Percentiles rank a stretch among this genome's conserved stretches.
Evolutionary conservation across 1,139 yeast species (phyloP).

Genomic region (Zygosaccharomyces pseudobailii): DNA sequence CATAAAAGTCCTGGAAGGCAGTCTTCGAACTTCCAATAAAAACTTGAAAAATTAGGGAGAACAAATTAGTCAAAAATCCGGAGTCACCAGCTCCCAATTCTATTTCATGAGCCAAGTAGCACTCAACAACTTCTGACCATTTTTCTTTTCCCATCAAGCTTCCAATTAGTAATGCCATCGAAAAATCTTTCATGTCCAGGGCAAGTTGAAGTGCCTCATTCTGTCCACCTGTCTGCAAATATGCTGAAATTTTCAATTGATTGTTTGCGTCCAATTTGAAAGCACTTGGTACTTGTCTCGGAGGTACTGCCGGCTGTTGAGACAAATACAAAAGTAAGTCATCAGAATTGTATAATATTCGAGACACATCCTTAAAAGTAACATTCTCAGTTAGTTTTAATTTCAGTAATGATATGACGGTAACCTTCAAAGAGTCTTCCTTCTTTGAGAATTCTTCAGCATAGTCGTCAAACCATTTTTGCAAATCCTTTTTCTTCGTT

Average conservation of each 20-base stretch:
- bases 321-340: conserved; percentile 24
- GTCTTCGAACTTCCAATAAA: conserved; percentile 59
- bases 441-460: conserved; percentile 10
- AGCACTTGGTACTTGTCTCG: conserved; percentile 19
- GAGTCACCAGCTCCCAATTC: conserved; percentile 41
- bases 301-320: conserved; percentile 15
- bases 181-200: conserved; percentile 65
- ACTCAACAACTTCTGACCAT: conserved; percentile 54
- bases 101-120: conserved; percentile 45
- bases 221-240: conserved; percentile 58
- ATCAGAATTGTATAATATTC: conserved; percentile 29
- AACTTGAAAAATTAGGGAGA: conserved; percentile 61
- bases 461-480: conserved; percentile 28
- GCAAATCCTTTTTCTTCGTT: conserved; percentile 27
- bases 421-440: conserved; percentile 11
- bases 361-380: conserved; percentile 24
- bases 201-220: conserved; percentile 63
- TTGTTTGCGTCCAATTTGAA: conserved; percentile 23
- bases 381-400: conserved; percentile 19
- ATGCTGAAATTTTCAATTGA: conserved; percentile 26
- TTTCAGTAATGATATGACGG: conserved; percentile 23
- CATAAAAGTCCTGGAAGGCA: conserved; percentile 47
- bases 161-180: conserved; percentile 69
- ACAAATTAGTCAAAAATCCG: conserved; percentile 38
- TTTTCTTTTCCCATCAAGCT: conserved; percentile 58